Conservation (phyloP, 2,329 filamentous ascomycete species). For the Pezicula carpinea region DNA sequence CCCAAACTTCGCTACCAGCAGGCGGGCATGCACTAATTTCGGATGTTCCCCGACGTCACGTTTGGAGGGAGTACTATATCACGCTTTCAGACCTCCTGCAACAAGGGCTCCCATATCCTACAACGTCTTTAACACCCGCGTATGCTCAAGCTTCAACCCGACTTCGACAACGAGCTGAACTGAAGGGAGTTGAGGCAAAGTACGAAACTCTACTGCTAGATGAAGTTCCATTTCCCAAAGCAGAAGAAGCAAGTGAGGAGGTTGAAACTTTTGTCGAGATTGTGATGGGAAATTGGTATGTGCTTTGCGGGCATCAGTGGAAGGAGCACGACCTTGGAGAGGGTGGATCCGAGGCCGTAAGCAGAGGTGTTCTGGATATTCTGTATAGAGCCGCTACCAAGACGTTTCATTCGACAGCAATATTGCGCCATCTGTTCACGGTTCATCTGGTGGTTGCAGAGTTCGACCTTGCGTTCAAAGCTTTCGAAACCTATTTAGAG, state of each 20-base stretch:
- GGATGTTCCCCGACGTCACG: conserved; percentile 56
- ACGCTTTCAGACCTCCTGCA: conserved; percentile 74
- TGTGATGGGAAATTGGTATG: conserved; percentile 79
- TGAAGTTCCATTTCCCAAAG: conserved; percentile 79
- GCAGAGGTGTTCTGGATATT: conserved; percentile 75
- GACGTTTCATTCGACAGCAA: conserved; percentile 90
- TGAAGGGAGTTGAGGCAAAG: conserved; percentile 71
- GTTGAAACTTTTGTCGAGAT: conserved; percentile 78
- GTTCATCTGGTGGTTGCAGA: conserved; percentile 85
- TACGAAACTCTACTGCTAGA: conserved; percentile 77
- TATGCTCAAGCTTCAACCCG: conserved; percentile 49
- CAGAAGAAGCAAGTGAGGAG: conserved; percentile 71
- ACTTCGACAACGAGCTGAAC: conserved; percentile 65
- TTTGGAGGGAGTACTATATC: conserved; percentile 84
- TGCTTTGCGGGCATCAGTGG: conserved; percentile 78
- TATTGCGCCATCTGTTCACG: conserved; percentile 80
- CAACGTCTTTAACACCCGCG: conserved; percentile 34
- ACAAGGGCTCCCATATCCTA: conserved; percentile 56
- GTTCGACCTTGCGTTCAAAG: conserved; percentile 85
- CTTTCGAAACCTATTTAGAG: conserved; percentile 87
- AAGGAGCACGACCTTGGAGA: conserved; percentile 74
- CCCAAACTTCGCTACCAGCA: conserved; percentile 35
- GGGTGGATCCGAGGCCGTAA: conserved; percentile 71
- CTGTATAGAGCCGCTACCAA: conserved; percentile 88
- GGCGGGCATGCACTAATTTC: conserved; percentile 56